Conservation (phyloP, 2,329 filamentous ascomycete genomes). For the Xylariaceae sp. region DNA sequence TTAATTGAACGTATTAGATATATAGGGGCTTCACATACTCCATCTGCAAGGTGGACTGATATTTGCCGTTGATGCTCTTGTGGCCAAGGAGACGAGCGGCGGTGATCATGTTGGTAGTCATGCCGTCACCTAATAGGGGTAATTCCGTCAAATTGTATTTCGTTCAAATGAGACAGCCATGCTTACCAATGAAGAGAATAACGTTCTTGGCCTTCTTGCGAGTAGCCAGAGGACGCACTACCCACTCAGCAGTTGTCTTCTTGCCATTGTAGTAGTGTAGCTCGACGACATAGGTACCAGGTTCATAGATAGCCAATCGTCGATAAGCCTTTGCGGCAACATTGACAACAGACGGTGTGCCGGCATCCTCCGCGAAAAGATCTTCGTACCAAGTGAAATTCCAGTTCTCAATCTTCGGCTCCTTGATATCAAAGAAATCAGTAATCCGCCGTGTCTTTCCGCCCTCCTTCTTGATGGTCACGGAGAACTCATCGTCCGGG, state of each 20-base stretch:
- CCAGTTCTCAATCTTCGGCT: constrained; percentile 77
- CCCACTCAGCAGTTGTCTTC: constrained; percentile 72
- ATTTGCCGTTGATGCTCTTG: constrained; percentile 81
- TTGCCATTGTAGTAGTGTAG: constrained; percentile 72
- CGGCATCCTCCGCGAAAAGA: constrained; percentile 71
- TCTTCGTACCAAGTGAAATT: constrained; percentile 84
- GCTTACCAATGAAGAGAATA: constrained; percentile 76
- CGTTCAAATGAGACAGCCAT: neutral
- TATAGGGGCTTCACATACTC: constrained; percentile 40
- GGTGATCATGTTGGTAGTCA: constrained; percentile 76
- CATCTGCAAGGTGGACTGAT: constrained; percentile 71
- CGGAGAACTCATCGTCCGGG: constrained; percentile 72
- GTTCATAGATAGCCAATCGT: constrained; percentile 71
- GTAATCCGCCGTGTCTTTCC: constrained; percentile 52
- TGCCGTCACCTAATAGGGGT: constrained; percentile 45
- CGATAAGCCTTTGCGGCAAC: constrained; percentile 79
- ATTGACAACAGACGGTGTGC: constrained; percentile 70
- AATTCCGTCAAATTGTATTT: neutral
- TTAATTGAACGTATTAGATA: no score
- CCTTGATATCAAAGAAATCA: constrained; percentile 66
- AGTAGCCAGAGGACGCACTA: constrained; percentile 67
- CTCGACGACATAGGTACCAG: constrained; percentile 74
- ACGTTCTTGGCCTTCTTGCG: constrained; percentile 80
- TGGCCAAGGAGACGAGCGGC: constrained; percentile 79
- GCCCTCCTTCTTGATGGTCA: constrained; percentile 68